Percentiles rank a stretch among this genome's conserved stretches.
Conservation (phyloP, 2,329 filamentous ascomycete genomes). For the Calonectria pseudoturangicola region DNA sequence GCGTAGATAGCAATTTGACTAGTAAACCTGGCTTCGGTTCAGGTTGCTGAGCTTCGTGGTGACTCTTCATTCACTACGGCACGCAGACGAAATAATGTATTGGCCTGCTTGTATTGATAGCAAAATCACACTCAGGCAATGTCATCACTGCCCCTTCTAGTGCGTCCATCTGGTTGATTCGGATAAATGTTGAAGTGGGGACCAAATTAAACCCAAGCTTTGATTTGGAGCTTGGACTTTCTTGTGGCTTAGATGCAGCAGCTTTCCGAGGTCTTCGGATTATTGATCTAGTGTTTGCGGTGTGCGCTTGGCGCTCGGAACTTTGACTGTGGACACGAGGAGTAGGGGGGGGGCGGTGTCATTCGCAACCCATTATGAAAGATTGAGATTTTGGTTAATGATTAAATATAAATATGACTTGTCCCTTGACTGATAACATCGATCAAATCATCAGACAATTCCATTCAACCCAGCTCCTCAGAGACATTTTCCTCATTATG, state of each 20-base stretch:
- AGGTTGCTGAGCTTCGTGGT: too few relatives aligned
- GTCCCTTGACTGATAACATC: neutral
- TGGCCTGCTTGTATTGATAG: too few relatives aligned
- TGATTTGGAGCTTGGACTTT: neutral
- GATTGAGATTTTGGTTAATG: neutral
- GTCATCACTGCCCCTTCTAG: neutral
- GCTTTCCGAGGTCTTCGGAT: constrained; percentile 1
- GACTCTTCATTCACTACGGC: too few relatives aligned
- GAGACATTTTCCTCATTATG: neutral
- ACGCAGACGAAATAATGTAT: too few relatives aligned
- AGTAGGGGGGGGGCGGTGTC: neutral
- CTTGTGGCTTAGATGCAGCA: neutral
- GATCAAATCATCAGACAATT: neutral
- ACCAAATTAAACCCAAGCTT: neutral
- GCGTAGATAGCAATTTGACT: too few relatives aligned
- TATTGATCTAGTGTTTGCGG: too few relatives aligned
- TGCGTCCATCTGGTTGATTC: neutral
- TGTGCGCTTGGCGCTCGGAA: neutral
- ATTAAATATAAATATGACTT: neutral
- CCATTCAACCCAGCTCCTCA: neutral
- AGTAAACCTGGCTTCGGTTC: too few relatives aligned
- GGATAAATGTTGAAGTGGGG: neutral
- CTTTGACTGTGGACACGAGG: neutral
- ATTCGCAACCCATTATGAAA: too few relatives aligned
- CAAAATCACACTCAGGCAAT: too few relatives aligned